A percentile compares a stretch with the other conserved stretches of the same genome.
Evolutionary conservation across 2,329 filamentous ascomycete species (phyloP).

Genomic region (Diaporthe sp.): DNA sequence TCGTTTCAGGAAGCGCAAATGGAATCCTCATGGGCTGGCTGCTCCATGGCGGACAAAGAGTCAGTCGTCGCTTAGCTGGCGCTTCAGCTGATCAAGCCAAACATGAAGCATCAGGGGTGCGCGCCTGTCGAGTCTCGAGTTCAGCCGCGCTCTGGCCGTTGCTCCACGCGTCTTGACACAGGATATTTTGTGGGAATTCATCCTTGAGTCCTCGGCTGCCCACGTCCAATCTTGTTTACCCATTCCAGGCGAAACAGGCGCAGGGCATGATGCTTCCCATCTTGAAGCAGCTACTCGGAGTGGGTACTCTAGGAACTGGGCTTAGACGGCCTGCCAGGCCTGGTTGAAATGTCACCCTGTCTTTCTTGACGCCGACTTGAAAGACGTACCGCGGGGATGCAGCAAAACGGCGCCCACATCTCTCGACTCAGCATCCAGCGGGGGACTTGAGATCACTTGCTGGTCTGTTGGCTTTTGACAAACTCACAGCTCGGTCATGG

Average conservation of each 20-base stretch:
- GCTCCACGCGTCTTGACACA: constrained; percentile 11
- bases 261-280: background rate
- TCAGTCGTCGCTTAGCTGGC: constrained; percentile 20
- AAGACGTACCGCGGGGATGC: background rate
- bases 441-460: background rate
- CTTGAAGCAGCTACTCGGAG: background rate
- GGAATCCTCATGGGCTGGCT: background rate
- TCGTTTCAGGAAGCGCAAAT: constrained; percentile 15
- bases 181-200: background rate
- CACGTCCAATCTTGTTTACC: background rate
- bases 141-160: constrained; percentile 9
- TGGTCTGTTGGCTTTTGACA: background rate
- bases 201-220: background rate
- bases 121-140: constrained; percentile 1
- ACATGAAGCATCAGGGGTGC: background rate
- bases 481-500: too few species aligned
- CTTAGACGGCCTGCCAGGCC: background rate
- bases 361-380: too few species aligned
- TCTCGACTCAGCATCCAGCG: background rate
- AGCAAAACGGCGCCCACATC: background rate
- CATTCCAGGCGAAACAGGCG: background rate
- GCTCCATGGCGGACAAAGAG: background rate
- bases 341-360: background rate
- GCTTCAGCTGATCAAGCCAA: background rate
- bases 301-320: background rate